phyloP scores from a whole-genome alignment of 1,284 basidiomycete genomes.

The Ceratorhiza oryzae-sativae region DNA sequence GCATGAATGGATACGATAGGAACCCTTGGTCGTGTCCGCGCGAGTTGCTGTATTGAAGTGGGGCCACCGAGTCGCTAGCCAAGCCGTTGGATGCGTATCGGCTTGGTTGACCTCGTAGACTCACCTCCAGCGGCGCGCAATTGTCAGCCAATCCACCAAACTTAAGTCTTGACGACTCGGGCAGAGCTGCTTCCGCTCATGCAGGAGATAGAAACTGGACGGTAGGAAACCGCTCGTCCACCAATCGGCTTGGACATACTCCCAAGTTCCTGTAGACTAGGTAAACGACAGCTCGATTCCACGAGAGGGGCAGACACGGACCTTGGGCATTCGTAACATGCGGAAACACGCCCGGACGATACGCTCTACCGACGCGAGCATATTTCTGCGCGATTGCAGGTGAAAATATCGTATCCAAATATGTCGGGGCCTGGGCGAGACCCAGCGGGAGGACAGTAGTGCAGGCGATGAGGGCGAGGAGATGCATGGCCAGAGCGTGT shows the following conservation, averaged over 20 bases:
- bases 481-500: background rate
- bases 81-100: conserved; percentile 53
- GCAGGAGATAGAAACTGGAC: conserved; percentile 63
- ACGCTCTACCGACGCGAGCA: conserved; percentile 16
- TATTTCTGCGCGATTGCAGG: conserved; percentile 32
- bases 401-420: conserved; percentile 29
- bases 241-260: conserved; percentile 59
- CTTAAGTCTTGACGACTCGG: conserved; percentile 15
- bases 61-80: conserved; percentile 57
- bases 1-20: conserved; percentile 60
- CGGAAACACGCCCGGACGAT: conserved; percentile 60
- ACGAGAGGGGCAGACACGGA: background rate
- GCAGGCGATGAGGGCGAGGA: background rate
- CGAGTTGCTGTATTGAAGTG: conserved; percentile 2
- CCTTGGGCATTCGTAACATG: conserved; percentile 57
- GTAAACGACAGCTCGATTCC: background rate
- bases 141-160: conserved; percentile 57
- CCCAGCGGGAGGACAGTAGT: background rate
- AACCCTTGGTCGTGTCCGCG: conserved; percentile 58
- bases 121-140: conserved; percentile 53
- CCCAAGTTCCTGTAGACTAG: conserved; percentile 58
- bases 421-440: conserved; percentile 8
- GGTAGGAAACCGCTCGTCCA: conserved; percentile 78
- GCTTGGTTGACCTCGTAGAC: background rate
- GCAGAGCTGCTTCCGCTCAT: conserved; percentile 58